Conservation (phyloP, 495 filamentous ascomycete genomes). For the Hamigera avellanea region DNA sequence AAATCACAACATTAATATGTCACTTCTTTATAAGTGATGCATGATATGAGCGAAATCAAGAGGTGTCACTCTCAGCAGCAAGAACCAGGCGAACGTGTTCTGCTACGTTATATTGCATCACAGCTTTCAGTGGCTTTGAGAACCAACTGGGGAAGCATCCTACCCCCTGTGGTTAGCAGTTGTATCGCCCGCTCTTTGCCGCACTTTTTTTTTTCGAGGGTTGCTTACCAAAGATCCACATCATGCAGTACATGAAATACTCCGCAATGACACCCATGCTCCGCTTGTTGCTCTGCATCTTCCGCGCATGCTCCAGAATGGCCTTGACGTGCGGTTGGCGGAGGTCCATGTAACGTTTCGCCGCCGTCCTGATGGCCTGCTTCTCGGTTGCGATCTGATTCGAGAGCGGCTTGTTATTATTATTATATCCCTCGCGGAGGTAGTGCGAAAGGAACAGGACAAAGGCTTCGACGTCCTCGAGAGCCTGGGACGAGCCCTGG, state of each 20-base stretch:
- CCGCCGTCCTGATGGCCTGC: slow-evolving; percentile 12
- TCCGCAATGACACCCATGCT: slow-evolving; percentile 20
- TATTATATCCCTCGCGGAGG: slow-evolving; percentile 4
- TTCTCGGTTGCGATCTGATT: slow-evolving; percentile 3
- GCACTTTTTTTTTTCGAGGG: no score
- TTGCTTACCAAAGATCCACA: slow-evolving; percentile 25
- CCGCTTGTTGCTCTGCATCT: slow-evolving; percentile 19
- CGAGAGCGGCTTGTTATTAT: background rate
- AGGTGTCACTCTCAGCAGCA: no score
- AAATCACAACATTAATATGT: no score
- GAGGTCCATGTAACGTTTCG: slow-evolving; percentile 17
- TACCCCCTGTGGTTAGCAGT: no score
- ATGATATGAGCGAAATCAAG: no score
- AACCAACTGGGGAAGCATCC: no score
- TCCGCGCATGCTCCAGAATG: slow-evolving; percentile 18
- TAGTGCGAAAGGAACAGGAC: slow-evolving; percentile 22
- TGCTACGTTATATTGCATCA: no score
- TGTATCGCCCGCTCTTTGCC: no score
- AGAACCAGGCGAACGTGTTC: no score
- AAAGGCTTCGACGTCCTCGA: slow-evolving; percentile 34
- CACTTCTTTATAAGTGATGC: no score
- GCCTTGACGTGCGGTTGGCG: slow-evolving; percentile 18
- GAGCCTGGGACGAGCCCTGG: slow-evolving; percentile 35
- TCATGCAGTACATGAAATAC: slow-evolving; percentile 20
- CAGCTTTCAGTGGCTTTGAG: no score